A percentile compares a stretch with the other conserved stretches of the same genome.
Conservation (phyloP, 371 early-diverging fungal species). For the Circinella minor region DNA sequence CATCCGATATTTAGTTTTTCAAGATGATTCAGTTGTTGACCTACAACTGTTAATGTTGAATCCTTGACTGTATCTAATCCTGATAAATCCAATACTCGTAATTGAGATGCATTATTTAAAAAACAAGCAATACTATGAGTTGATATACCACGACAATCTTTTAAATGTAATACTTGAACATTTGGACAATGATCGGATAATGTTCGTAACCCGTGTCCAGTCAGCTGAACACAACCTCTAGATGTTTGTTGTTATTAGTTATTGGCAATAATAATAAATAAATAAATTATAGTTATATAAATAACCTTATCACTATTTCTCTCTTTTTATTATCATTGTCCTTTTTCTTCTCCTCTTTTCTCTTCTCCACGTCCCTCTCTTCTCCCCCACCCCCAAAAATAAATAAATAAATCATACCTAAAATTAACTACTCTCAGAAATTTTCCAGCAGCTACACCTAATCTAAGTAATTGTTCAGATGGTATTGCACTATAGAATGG, state of each 20-base stretch:
- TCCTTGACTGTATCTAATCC: conserved; percentile 54
- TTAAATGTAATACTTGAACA: conserved; percentile 49
- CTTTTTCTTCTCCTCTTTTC: not conserved
- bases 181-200: conserved; percentile 60
- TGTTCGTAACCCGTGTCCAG: conserved; percentile 48
- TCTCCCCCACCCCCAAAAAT: not conserved
- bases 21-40: conserved; percentile 35
- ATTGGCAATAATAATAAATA: not conserved
- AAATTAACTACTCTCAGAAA: conserved; percentile 59
- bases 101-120: conserved; percentile 35
- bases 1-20: conserved; percentile 55
- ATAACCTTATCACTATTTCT: too few relatives aligned
- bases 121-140: conserved; percentile 52
- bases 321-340: too few relatives aligned
- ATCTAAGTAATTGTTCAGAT: conserved; percentile 43
- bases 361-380: not conserved
- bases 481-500: conserved; percentile 59
- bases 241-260: not conserved
- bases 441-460: conserved; percentile 52
- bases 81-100: conserved; percentile 51
- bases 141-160: conserved; percentile 55
- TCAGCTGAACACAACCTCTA: conserved; percentile 65
- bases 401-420: conserved; percentile 33
- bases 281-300: not conserved
- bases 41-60: conserved; percentile 44